A percentile compares a stretch with the other conserved stretches of the same genome.
Conservation (phyloP, 2,329 filamentous ascomycete species). For the Aspergillus sp. region DNA sequence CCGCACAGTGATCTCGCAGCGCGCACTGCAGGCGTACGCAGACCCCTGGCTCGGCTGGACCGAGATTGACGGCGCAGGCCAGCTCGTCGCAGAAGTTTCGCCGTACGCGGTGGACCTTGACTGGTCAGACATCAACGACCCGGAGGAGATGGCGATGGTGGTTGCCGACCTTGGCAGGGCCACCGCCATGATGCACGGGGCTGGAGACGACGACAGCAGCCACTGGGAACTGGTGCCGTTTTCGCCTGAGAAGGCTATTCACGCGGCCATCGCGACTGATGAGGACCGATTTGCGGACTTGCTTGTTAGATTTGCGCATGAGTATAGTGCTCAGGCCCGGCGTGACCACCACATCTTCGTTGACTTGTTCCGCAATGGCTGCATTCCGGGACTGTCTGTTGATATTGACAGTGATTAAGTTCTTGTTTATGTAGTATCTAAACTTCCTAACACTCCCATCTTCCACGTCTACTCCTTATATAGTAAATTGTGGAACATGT, state of each 20-base stretch:
- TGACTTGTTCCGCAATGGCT: conserved; percentile 11
- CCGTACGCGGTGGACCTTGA: conserved; percentile 15
- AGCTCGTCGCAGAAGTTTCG: conserved; percentile 15
- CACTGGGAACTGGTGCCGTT: conserved; percentile 13
- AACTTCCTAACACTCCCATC: too few relatives aligned
- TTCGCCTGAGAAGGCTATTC: conserved; percentile 10
- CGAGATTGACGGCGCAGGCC: conserved; percentile 13
- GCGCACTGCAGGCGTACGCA: conserved; percentile 11
- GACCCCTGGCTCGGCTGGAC: conserved; percentile 16
- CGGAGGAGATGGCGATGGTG: conserved; percentile 8
- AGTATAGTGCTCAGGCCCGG: conserved; percentile 7
- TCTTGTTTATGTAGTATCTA: too few relatives aligned
- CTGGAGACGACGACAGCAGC: conserved; percentile 9
- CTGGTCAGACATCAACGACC: conserved; percentile 14
- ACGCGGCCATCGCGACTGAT: conserved; percentile 5
- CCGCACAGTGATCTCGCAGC: conserved; percentile 14
- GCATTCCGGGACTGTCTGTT: conserved; percentile 5
- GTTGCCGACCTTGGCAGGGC: conserved; percentile 11
- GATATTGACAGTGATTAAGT: too few relatives aligned
- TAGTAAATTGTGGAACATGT: too few relatives aligned
- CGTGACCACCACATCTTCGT: conserved; percentile 13
- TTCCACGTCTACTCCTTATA: too few relatives aligned
- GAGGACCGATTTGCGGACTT: conserved; percentile 5
- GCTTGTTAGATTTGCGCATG: conserved; percentile 11
- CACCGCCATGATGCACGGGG: conserved; percentile 14